Conservation (phyloP, 2,329 filamentous ascomycete genomes). For the Zymoseptoria crescenta region DNA sequence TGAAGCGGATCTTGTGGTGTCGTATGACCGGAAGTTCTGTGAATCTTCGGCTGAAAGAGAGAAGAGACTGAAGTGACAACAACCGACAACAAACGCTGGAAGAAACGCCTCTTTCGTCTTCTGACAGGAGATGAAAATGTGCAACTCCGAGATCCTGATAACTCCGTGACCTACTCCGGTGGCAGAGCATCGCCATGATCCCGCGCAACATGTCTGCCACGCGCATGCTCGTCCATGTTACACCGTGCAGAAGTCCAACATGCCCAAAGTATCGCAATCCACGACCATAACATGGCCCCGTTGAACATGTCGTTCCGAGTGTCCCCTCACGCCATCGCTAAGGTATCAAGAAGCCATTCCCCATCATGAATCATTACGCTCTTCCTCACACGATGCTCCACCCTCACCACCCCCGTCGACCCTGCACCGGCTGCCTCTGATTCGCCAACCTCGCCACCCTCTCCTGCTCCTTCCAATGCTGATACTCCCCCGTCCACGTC, state of each 20-base stretch:
- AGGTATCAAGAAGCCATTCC: constrained; percentile 1
- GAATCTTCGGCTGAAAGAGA: not conserved
- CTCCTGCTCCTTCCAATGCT: constrained; percentile 31
- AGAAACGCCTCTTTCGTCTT: not conserved
- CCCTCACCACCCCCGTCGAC: constrained; percentile 27
- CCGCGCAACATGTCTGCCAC: not conserved
- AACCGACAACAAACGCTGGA: no score
- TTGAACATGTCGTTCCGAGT: not conserved
- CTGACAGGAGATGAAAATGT: not conserved
- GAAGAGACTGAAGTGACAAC: not conserved
- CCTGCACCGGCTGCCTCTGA: constrained; percentile 13
- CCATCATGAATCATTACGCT: not conserved
- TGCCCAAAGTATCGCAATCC: not conserved
- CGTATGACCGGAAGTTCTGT: not conserved
- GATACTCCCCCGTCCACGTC: constrained; percentile 34
- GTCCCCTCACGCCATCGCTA: constrained; percentile 13
- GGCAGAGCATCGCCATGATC: not conserved
- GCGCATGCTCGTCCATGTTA: not conserved
- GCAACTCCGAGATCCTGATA: not conserved
- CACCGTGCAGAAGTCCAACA: not conserved
- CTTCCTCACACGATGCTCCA: not conserved
- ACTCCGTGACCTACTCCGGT: not conserved
- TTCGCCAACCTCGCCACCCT: constrained; percentile 18
- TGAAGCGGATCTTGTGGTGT: not conserved
- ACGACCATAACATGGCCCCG: not conserved